Evolutionary conservation across 2,329 filamentous ascomycete genomes (phyloP).

Genomic region (Phialophora macrospora): DNA sequence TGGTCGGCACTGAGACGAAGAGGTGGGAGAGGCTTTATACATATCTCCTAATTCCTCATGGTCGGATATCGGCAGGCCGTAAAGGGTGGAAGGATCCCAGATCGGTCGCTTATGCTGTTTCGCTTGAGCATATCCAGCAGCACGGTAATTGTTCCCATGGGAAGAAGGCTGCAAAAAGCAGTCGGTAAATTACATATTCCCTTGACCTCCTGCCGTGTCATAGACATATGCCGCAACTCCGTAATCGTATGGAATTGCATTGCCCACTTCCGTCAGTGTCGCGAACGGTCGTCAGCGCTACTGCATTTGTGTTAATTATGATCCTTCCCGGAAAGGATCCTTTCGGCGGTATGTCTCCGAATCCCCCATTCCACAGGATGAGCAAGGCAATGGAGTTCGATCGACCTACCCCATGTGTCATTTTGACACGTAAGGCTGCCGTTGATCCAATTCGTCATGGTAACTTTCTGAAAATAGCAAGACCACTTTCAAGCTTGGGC

Average conservation of each 20-base stretch:
- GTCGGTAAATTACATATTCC: conserved; percentile 8
- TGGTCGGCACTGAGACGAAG: background rate
- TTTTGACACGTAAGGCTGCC: background rate
- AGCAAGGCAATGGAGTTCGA: background rate
- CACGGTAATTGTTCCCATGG: background rate
- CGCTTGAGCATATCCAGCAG: background rate
- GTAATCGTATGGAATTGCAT: background rate
- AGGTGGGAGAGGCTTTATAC: conserved; percentile 5
- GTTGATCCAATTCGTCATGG: background rate
- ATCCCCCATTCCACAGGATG: background rate
- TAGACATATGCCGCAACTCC: background rate
- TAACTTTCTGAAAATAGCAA: background rate
- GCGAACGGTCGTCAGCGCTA: conserved; percentile 1
- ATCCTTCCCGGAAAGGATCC: background rate
- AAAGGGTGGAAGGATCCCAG: background rate
- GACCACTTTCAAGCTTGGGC: background rate
- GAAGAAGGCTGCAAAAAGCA: conserved; percentile 1
- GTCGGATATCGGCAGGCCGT: background rate
- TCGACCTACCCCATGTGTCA: background rate
- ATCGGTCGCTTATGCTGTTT: background rate
- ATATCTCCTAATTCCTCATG: background rate
- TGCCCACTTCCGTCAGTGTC: background rate
- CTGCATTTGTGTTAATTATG: conserved; percentile 6
- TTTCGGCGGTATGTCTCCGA: conserved; percentile 13
- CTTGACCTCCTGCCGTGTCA: conserved; percentile 4